Conservation (phyloP, 805 yeast species). For the Spathaspora boniae region DNA sequence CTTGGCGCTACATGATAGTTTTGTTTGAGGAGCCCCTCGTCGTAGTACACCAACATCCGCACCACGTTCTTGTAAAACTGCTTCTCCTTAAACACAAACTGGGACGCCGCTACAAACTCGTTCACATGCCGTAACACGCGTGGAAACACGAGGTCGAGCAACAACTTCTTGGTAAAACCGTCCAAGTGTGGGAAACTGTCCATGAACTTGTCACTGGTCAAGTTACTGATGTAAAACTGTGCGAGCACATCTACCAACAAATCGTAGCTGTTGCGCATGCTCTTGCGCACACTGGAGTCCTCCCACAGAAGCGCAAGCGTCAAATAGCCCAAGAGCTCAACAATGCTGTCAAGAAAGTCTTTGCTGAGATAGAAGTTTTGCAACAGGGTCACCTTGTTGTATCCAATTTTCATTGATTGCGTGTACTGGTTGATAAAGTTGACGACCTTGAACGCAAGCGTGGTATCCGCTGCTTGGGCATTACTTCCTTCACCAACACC, state of each 20-base stretch:
- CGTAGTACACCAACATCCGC: conserved; percentile 24
- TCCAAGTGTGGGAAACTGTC: conserved; percentile 22
- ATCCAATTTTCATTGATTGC: conserved; percentile 28
- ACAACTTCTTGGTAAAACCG: conserved; percentile 33
- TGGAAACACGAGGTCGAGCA: conserved; percentile 35
- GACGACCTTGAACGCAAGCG: conserved; percentile 27
- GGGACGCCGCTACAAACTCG: conserved; percentile 29
- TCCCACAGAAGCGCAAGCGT: conserved; percentile 24
- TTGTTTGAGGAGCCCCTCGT: conserved; percentile 25
- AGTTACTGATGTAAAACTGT: conserved; percentile 31
- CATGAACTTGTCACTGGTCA: conserved; percentile 19
- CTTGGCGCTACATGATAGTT: conserved; percentile 21
- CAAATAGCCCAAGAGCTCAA: conserved; percentile 35
- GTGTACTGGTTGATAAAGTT: conserved; percentile 34
- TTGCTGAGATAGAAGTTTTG: conserved; percentile 22
- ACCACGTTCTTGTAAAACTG: conserved; percentile 22
- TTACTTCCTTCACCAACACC: too few relatives aligned
- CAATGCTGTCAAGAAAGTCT: conserved; percentile 37
- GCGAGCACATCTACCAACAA: conserved; percentile 32
- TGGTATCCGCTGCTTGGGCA: conserved; percentile 13
- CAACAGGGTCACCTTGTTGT: conserved; percentile 20
- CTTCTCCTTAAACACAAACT: conserved; percentile 33
- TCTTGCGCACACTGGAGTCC: conserved; percentile 13
- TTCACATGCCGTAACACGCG: conserved; percentile 31
- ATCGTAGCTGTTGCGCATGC: conserved; percentile 19